phyloP scores from a whole-genome alignment of 2,329 filamentous ascomycete species.

The Huntiella bhutanensis region DNA sequence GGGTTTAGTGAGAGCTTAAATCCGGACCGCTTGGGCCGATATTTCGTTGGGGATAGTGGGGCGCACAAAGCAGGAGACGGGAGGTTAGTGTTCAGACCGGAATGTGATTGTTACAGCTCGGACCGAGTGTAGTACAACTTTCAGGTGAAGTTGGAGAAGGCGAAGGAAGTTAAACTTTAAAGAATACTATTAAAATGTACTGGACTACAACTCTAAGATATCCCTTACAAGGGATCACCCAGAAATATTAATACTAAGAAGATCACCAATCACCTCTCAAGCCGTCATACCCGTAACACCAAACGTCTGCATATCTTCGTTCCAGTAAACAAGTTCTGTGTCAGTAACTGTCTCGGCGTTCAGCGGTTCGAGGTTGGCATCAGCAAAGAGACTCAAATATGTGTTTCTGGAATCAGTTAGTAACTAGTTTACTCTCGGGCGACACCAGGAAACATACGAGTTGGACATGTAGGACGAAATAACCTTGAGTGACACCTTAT shows the following conservation, averaged over 20 bases:
- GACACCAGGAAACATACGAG: not conserved
- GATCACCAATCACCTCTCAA: not conserved
- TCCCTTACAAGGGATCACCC: not conserved
- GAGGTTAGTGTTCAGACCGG: too few species aligned
- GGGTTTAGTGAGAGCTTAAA: too few species aligned
- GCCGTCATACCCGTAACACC: not conserved
- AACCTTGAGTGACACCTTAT: slow-evolving; percentile 1
- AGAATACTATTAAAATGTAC: not conserved
- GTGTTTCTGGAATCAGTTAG: slow-evolving; percentile 1
- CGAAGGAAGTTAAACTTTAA: too few species aligned
- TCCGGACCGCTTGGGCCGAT: too few species aligned
- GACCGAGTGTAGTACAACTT: too few species aligned
- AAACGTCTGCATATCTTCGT: not conserved
- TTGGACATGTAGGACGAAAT: slow-evolving; percentile 3
- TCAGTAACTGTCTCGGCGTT: not conserved
- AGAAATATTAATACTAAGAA: not conserved
- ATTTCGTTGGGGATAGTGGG: too few species aligned
- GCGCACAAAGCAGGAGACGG: too few species aligned
- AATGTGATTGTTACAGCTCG: too few species aligned
- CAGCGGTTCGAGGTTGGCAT: not conserved
- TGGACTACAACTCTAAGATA: not conserved
- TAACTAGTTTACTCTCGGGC: not conserved
- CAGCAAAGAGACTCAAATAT: slow-evolving; percentile 2
- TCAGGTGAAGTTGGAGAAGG: too few species aligned
- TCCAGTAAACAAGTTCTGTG: not conserved